Percentiles rank a stretch among this genome's conserved stretches.
These are phyloP conservation scores for Cyathus striatus DNA, from an alignment of 768 basidiomycete genomes.

Conservation along the genomic window DNA sequence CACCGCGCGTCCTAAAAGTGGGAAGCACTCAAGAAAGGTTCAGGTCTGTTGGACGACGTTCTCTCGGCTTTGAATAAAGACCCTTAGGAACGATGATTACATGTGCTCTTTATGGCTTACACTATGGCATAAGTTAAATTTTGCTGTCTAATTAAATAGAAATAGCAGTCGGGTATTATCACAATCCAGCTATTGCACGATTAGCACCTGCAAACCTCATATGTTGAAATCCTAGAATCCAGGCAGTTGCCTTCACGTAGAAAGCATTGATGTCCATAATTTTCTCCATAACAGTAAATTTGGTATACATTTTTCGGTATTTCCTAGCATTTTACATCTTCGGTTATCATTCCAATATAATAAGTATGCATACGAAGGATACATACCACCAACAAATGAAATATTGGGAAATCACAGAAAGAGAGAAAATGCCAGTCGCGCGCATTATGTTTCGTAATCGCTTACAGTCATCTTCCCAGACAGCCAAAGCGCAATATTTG, in stretches of 20 bases:
- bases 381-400: conserved; percentile 68
- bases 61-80: no score
- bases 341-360: no score
- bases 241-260: conserved; percentile 48
- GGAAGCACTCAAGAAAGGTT: conserved; percentile 44
- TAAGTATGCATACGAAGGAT: neutral
- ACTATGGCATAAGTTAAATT: no score
- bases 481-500: conserved; percentile 77
- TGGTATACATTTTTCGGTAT: conserved; percentile 49
- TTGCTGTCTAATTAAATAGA: no score
- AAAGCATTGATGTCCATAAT: conserved; percentile 61
- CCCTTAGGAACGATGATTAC: no score
- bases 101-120: no score
- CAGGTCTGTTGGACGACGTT: conserved; percentile 45
- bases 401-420: conserved; percentile 42
- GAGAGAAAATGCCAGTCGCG: conserved; percentile 43
- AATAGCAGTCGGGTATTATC: no score
- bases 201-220: conserved; percentile 63
- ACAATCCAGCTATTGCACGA: conserved; percentile 67
- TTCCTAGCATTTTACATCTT: no score
- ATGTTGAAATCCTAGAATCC: conserved; percentile 58
- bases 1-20: conserved; percentile 33
- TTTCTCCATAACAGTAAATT: conserved; percentile 49
- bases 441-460: conserved; percentile 42
- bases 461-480: conserved; percentile 67